Evolutionary conservation across 176 grass and related monocot species (phyloP).

Genomic region (Hyparrhenia diplandra): DNA sequence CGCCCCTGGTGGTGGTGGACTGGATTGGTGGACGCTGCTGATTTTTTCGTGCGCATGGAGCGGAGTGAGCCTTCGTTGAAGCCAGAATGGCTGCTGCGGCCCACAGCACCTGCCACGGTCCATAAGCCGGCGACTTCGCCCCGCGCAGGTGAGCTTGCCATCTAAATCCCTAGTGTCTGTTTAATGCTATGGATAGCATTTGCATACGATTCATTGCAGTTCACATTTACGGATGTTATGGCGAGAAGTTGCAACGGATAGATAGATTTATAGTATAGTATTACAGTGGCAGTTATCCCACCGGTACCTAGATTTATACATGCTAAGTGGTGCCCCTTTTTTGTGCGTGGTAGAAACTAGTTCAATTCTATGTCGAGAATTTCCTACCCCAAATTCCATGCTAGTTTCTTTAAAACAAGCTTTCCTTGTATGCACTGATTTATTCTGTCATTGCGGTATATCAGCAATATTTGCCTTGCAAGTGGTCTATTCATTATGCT

Average conservation of each 20-base stretch:
- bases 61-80: slow-evolving; percentile 57
- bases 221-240: neutral
- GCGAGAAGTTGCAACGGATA: neutral
- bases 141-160: slow-evolving; percentile 33
- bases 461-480: neutral
- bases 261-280: too few relatives aligned
- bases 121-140: slow-evolving; percentile 31
- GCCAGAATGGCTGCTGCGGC: slow-evolving; percentile 58
- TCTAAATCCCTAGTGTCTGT: neutral
- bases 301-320: neutral
- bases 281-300: neutral
- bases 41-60: slow-evolving; percentile 39
- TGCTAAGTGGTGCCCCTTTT: neutral
- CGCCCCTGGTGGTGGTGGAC: slow-evolving; percentile 33
- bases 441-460: neutral
- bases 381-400: neutral
- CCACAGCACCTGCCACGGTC: neutral
- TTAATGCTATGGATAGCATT: neutral
- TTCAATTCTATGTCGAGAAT: neutral
- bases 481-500: neutral
- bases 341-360: neutral
- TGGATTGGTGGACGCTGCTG: slow-evolving; percentile 30
- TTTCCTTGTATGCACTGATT: neutral
- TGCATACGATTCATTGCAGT: neutral
- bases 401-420: neutral